Percentiles rank a stretch among this genome's conserved stretches.
phyloP scores from a whole-genome alignment of 139 green algal genomes.

The Pedinophyceae sp. region DNA sequence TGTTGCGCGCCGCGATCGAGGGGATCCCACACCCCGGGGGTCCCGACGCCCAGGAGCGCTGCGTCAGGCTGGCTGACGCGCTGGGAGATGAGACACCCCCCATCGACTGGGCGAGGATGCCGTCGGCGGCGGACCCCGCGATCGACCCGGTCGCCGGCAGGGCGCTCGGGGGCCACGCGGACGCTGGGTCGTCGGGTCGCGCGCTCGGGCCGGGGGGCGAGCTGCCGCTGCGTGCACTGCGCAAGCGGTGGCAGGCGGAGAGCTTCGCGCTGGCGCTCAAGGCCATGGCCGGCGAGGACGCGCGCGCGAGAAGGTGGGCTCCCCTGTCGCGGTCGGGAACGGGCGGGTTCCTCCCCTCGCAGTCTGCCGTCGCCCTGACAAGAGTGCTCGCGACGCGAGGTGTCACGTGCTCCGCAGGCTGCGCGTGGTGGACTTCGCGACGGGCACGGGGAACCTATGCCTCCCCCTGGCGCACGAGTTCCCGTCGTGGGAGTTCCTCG shows the following conservation, averaged over 20 bases:
- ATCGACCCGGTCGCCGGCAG: no score
- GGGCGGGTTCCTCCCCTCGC: not conserved
- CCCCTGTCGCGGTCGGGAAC: not conserved
- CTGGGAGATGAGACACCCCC: no score
- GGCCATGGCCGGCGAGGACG: conserved; percentile 13
- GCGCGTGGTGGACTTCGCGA: conserved; percentile 55
- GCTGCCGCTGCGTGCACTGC: not conserved
- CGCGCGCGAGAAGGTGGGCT: not conserved
- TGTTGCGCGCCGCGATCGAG: no score
- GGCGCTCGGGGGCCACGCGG: no score
- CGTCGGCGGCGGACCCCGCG: no score
- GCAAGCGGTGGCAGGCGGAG: conserved; percentile 33
- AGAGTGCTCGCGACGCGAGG: not conserved
- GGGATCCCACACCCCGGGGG: no score
- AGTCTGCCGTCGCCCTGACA: not conserved
- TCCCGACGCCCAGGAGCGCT: no score
- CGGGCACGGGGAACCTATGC: conserved; percentile 41
- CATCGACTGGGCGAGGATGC: no score
- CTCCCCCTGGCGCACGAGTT: conserved; percentile 41
- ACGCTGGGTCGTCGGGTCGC: no score
- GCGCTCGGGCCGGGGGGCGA: no score
- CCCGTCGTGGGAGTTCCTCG: conserved; percentile 29
- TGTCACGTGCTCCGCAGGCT: not conserved
- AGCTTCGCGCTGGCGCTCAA: conserved; percentile 36
- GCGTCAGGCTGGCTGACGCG: no score